Evolutionary conservation across 2,329 filamentous ascomycete genomes (phyloP).

Genomic region (Aquanectria penicillioides): DNA sequence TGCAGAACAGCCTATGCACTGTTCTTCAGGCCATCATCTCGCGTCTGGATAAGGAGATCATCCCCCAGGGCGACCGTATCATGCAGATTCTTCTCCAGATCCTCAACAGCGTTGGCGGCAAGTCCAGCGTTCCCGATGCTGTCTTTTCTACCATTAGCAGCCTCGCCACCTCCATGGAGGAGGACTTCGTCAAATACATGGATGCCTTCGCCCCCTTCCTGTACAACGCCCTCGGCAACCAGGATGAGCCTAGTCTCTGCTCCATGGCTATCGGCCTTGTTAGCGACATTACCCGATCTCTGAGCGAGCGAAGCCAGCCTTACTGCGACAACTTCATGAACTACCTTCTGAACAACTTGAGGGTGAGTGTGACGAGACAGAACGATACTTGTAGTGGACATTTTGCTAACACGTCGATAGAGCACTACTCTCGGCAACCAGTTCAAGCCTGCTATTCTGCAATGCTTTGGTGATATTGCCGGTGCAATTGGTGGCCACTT

Average conservation of each 20-base stretch:
- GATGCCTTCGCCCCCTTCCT: constrained; percentile 92
- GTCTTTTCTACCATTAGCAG: constrained; percentile 92
- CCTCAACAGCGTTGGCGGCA: constrained; percentile 78
- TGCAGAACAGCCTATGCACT: constrained; percentile 94
- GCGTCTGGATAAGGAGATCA: constrained; percentile 89
- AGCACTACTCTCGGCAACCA: constrained; percentile 90
- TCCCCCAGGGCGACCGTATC: constrained; percentile 89
- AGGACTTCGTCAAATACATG: constrained; percentile 98
- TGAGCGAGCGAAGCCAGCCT: constrained; percentile 90
- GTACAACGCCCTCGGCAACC: constrained; percentile 93
- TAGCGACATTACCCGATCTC: constrained; percentile 92
- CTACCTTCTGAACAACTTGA: constrained; percentile 89
- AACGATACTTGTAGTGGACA: constrained; percentile 52
- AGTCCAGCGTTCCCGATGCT: constrained; percentile 94
- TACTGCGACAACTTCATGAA: constrained; percentile 99
- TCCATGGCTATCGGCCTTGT: constrained; percentile 97
- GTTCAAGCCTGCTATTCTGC: constrained; percentile 97
- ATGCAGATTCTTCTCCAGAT: constrained; percentile 90
- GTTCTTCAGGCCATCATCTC: constrained; percentile 92
- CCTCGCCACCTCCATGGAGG: constrained; percentile 90
- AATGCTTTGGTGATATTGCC: constrained; percentile 98
- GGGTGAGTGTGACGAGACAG: constrained; percentile 50
- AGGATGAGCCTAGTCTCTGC: constrained; percentile 93
- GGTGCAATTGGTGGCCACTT: constrained; percentile 93
- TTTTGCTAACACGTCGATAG: constrained; percentile 51